Base-by-base conservation (phyloP, 2,329 filamentous ascomycete species). In the Alternaria longipes region DNA sequence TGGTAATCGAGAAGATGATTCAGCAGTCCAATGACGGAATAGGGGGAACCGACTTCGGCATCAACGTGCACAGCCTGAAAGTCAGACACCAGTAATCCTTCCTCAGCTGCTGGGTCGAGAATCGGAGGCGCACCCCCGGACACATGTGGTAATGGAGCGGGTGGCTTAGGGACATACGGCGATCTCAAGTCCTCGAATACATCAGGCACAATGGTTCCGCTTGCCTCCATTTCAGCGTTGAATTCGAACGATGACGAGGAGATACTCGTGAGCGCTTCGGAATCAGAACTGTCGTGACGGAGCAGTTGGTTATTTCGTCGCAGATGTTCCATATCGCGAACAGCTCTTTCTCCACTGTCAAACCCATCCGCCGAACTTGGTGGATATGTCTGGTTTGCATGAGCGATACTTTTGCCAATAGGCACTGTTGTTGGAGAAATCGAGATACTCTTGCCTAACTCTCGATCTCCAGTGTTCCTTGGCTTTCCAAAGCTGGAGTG, bases 21-120 rank as follows among this genome's bases (percentile, higher is more conserved):
- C 45, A 84, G 74, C 67, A 83, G 77, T 18, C 76, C 77, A 53
- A 81, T 74, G 3, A 82, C 69, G n/a, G 78, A 71, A 63, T 80
- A 83, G 1, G 81, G 73, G 30, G 69, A 73, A 24, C 63, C 67
- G 50, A 70, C 63, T 54, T 78, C 78, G 20, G 71, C 73, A 54
- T 80, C 73, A 28, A 78, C 52, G 22, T 73, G 70, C 64, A 76
- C 68, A 47, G 74, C 71, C 54, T 78, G 69, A 54, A 74, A 81
- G 56, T 80, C 79, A 38, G 75, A 73, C 42, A 80, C 57, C 16
- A 73, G 51, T n/a, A 80, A 62, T 5, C 72, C 68, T 20, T 73
- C 71, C 8, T 77, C 72, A 52, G 59, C 66, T 53, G 64, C 55
- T 59, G 64, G 56, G 60, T 74, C 69, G 56, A 72, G 64, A 58